Evolutionary conservation across 352 stramenopile species (phyloP).

Genomic region (Lagenidium sp.): DNA sequence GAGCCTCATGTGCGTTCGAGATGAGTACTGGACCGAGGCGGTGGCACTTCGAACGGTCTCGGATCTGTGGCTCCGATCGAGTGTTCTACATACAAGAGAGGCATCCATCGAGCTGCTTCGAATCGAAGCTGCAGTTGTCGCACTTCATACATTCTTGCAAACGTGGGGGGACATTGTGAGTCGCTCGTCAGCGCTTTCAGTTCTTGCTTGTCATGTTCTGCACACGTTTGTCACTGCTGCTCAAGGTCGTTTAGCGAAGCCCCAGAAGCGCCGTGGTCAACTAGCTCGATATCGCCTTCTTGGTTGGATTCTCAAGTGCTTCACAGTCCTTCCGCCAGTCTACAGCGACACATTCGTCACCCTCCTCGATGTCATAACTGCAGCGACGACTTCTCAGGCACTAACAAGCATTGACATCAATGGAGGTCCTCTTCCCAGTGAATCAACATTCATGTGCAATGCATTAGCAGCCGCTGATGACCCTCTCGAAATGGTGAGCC

Average conservation of each 20-base stretch:
- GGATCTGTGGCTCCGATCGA: conserved; percentile 69
- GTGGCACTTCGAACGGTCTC: conserved; percentile 43
- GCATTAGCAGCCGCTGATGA: conserved; percentile 46
- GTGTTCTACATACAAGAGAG: conserved; percentile 69
- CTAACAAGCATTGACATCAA: conserved; percentile 65
- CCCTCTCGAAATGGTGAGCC: conserved; percentile 45
- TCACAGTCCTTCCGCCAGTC: conserved; percentile 56
- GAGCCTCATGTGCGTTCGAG: conserved; percentile 56
- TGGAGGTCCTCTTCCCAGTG: conserved; percentile 32
- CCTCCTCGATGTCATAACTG: conserved; percentile 66
- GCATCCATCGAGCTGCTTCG: conserved; percentile 73
- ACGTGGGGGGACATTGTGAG: conserved; percentile 19
- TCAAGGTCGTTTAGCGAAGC: conserved; percentile 51
- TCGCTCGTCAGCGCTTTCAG: conserved; percentile 30
- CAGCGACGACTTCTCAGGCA: conserved; percentile 69
- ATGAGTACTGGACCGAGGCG: conserved; percentile 44
- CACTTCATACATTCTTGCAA: conserved; percentile 50
- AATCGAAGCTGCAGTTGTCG: conserved; percentile 71
- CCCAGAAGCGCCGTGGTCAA: conserved; percentile 73
- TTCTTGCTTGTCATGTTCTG: conserved; percentile 62
- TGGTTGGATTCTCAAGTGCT: conserved; percentile 72
- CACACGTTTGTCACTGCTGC: conserved; percentile 56
- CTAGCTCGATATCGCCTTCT: conserved; percentile 71
- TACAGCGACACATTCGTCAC: conserved; percentile 80
- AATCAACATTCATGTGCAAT: conserved; percentile 58